A percentile compares a stretch with the other conserved stretches of the same genome.
Evolutionary conservation across 202 grass and related monocot genomes (phyloP).

Genomic region (Schoenoplectus triqueter): DNA sequence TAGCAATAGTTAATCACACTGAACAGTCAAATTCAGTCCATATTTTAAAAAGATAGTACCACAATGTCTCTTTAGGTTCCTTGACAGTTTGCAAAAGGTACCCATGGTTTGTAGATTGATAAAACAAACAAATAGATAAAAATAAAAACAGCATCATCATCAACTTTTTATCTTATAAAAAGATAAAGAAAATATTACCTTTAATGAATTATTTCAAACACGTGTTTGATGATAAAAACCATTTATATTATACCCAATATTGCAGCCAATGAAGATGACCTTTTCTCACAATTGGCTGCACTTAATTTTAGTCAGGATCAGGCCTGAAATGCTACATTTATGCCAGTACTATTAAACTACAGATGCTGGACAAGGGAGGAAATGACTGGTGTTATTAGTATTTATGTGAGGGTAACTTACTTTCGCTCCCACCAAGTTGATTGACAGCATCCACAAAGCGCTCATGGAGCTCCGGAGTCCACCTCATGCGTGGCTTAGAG

Average conservation of each 20-base stretch:
- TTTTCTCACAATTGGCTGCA: background rate
- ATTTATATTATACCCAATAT: background rate
- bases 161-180: background rate
- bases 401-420: conserved; percentile 44
- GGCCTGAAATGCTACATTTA: background rate
- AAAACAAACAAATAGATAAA: conserved; percentile 5
- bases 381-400: no score
- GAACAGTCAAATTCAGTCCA: conserved; percentile 1
- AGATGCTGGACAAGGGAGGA: no score
- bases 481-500: conserved; percentile 83
- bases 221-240: background rate
- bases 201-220: background rate
- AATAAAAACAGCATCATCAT: conserved; percentile 10
- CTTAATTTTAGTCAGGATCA: background rate
- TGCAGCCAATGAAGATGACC: background rate
- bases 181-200: background rate
- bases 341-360: background rate
- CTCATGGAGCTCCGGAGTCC: conserved; percentile 94
- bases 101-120: background rate
- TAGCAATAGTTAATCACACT: conserved; percentile 6
- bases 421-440: conserved; percentile 91
- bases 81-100: background rate
- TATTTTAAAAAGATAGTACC: background rate
- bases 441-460: conserved; percentile 90
- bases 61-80: background rate